Base-by-base conservation (phyloP, 1,284 basidiomycete species). In the Microbotryum saponariae region DNA sequence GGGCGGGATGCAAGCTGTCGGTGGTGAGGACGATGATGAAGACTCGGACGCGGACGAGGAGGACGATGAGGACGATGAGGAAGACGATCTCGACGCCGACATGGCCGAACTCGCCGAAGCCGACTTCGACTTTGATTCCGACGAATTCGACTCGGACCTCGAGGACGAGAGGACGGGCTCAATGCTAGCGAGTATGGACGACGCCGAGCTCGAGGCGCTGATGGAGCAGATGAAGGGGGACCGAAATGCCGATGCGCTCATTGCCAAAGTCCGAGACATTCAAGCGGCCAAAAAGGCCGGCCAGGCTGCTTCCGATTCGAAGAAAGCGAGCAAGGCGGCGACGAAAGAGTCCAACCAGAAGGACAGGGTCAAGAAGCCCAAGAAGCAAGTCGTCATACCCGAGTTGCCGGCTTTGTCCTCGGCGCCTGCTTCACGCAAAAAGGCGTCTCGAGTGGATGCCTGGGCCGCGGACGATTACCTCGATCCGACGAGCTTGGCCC, bases 401-500 rank as follows among this genome's bases (percentile, higher is more conserved):
- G 49, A 21, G 33, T 45, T 51, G 37, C 37, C 37, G 14, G 37
- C 37, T 12, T 42, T 42, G 37, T 42, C 20, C 3, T 33, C 31
- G 29, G 14, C 31, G 3, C 71, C 74, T 33, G 69, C 64, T 52
- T 56, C 72, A 20, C 58, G 65, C 23, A 64, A 52, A 25, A 29
- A 69, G 8, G 62, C 71, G 20, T 71, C 74, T 21, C 37, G 37
- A 42, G 37, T 4, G 37, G 14, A 42, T 42, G 51, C 60, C 8
- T 61, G 65, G 54, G 71, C 75, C 6, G 73, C 76, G 10, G 85
- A 88, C 73, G 78, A 78, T 6, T 89, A 84, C 70, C 88, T 91
- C 59, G 92, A 97, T 73, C 80, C 83, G 10, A 83, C 82, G 1
- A 75, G 82, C 14, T 81, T 97, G 21, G 80, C 83, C 59, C 77